A percentile compares a stretch with the other conserved stretches of the same genome.
phyloP scores from a whole-genome alignment of 768 basidiomycete genomes.

The Panellus pusillus region DNA sequence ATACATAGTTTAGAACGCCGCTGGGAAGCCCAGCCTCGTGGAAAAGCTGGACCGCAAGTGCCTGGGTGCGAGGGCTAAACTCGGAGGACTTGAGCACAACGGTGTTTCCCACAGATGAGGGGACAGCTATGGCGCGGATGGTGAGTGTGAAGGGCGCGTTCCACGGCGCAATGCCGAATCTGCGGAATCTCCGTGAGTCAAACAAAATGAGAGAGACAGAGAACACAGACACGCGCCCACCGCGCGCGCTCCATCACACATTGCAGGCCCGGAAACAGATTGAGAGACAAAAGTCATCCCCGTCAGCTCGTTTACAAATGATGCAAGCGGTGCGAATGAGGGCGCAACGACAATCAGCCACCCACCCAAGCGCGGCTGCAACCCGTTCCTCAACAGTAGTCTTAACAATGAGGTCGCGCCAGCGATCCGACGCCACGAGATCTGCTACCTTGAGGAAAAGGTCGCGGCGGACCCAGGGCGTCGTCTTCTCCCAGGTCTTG shows the following conservation, averaged over 20 bases:
- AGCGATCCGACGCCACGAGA: conserved; percentile 42
- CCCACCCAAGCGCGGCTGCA: conserved; percentile 26
- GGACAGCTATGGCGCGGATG: conserved; percentile 43
- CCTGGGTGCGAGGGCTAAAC: conserved; percentile 46
- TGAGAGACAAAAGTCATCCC: conserved; percentile 46
- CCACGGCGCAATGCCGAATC: conserved; percentile 57
- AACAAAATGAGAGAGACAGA: neutral
- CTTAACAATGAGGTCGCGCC: conserved; percentile 34
- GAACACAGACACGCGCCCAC: conserved; percentile 49
- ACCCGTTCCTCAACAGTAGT: conserved; percentile 37
- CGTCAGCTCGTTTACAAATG: conserved; percentile 36
- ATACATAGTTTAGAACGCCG: conserved; percentile 59
- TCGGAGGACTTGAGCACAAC: conserved; percentile 56
- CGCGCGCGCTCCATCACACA: conserved; percentile 46
- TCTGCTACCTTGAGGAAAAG: conserved; percentile 52
- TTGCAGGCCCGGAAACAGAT: conserved; percentile 41
- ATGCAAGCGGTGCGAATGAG: conserved; percentile 31
- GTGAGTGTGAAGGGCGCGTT: conserved; percentile 50
- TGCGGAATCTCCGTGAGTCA: conserved; percentile 21
- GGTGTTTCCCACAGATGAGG: conserved; percentile 59
- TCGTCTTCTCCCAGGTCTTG: conserved; percentile 45
- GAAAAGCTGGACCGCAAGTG: conserved; percentile 46
- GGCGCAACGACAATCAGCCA: conserved; percentile 25
- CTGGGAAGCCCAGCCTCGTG: conserved; percentile 60
- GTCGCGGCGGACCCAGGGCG: conserved; percentile 36